Conservation (phyloP, 2,329 filamentous ascomycete species). For the Grosmannia clavigera region DNA sequence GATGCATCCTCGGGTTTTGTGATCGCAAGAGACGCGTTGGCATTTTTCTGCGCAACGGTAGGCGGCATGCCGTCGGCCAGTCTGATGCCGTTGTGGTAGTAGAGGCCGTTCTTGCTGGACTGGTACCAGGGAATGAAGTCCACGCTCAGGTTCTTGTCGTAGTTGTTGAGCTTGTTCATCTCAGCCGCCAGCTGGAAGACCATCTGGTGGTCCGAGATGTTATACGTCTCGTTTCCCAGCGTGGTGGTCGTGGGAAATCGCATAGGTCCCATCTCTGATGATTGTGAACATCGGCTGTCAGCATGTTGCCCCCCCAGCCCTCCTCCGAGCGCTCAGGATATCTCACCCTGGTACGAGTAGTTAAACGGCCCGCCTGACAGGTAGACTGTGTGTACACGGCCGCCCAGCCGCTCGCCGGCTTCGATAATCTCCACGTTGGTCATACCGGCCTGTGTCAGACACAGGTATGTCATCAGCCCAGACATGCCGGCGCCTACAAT, state of each 20-base stretch:
- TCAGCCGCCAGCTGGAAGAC: slow-evolving; percentile 50
- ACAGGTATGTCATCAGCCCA: slow-evolving; percentile 46
- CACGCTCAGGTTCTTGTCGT: slow-evolving; percentile 33
- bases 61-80: slow-evolving; percentile 40
- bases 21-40: slow-evolving; percentile 28
- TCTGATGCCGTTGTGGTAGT: slow-evolving; percentile 33
- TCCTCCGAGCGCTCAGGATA: not conserved
- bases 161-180: slow-evolving; percentile 47
- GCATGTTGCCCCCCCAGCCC: not conserved
- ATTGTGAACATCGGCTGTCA: not conserved
- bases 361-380: slow-evolving; percentile 45
- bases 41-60: slow-evolving; percentile 32
- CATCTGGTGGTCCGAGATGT: slow-evolving; percentile 51
- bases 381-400: slow-evolving; percentile 51
- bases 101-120: slow-evolving; percentile 38
- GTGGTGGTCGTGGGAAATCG: slow-evolving; percentile 33
- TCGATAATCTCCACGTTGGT: slow-evolving; percentile 51
- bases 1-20: slow-evolving; percentile 21
- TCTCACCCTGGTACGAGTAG: slow-evolving; percentile 47
- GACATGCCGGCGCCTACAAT: slow-evolving; percentile 56
- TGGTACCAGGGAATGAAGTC: slow-evolving; percentile 54
- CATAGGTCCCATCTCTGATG: slow-evolving; percentile 46
- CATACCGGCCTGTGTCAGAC: slow-evolving; percentile 39
- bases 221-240: slow-evolving; percentile 40
- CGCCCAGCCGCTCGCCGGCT: slow-evolving; percentile 46